A percentile compares a stretch with the other conserved stretches of the same genome.
Evolutionary conservation across 257 asterid genomes (phyloP).

Genomic region (Ligustrum vulgare): DNA sequence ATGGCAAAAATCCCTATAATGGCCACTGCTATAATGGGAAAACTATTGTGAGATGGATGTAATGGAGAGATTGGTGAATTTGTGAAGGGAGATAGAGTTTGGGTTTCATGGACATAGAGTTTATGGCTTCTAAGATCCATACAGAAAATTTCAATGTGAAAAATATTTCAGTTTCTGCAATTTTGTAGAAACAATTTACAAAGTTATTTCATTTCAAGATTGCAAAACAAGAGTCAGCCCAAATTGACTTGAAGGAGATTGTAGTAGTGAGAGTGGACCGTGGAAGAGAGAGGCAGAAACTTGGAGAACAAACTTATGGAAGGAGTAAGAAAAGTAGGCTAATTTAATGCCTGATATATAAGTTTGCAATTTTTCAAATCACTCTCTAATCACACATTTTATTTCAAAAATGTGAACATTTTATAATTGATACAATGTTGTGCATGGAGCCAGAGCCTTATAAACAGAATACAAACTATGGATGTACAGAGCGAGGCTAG

Average conservation of each 20-base stretch:
- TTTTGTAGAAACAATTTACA: not conserved
- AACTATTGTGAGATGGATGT: slow-evolving; percentile 47
- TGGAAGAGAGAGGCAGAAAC: not conserved
- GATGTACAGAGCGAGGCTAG: too few relatives aligned
- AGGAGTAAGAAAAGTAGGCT: too few relatives aligned
- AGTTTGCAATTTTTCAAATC: too few relatives aligned
- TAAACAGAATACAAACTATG: too few relatives aligned
- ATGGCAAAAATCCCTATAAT: slow-evolving; percentile 80
- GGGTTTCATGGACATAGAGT: slow-evolving; percentile 19
- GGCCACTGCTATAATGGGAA: slow-evolving; percentile 84
- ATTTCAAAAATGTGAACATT: too few relatives aligned
- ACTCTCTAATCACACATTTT: too few relatives aligned
- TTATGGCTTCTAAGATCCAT: slow-evolving; percentile 39
- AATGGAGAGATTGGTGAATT: slow-evolving; percentile 35
- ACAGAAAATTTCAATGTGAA: not conserved
- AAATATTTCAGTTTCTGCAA: too few relatives aligned
- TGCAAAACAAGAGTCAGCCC: not conserved
- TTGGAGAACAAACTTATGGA: not conserved
- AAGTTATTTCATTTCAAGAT: not conserved
- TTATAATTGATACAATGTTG: too few relatives aligned
- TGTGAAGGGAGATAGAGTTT: slow-evolving; percentile 29
- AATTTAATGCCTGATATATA: too few relatives aligned
- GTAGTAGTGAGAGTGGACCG: not conserved
- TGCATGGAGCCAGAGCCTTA: too few relatives aligned
- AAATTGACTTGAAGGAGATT: not conserved